Base-by-base conservation (phyloP, 331 rosid genomes). In the Spiraea crenata region DNA sequence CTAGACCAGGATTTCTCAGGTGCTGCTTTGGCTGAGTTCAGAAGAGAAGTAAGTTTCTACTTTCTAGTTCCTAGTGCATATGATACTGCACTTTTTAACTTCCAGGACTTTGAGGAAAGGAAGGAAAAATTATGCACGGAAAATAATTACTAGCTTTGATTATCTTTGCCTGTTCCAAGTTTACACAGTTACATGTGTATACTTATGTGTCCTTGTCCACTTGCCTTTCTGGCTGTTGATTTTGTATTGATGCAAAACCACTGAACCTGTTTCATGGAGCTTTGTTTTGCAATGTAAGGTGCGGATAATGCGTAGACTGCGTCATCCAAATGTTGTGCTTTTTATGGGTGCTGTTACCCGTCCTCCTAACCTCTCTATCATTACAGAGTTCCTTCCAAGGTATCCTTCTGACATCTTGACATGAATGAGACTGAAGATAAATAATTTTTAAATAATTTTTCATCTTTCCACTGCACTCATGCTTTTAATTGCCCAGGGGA, bases 281-380 rank as follows among this genome's bases (percentile, higher is more conserved):
- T 85, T 62, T 58, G 40, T 68, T 69, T 77, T 79, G 71, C 72
- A 55, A 74, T 71, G 64, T 76, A 76, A 95, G 99, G 98, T 95
- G 62, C 86, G 92, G 80, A 95, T 95, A 86, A 95, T 95, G 99
- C 96, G 97, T 14, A 89, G 93, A 57, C 79, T 95, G 74, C 98
- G 99, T 3, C 99, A 89, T 95, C 99, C 99, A 45, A 95, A 95
- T 72, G 84, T 95, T 74, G 97, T 95, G 78, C 96, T 95, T 65
- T 95, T 95, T 72, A 89, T 95, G 96, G 99, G 99, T 77, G 99
- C 99, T 55, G 96, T 95, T 80, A 95, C 98, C 46, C 97, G 98
- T 69, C 93, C 99, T 57, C 99, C 99, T 48, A 81, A 91, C 77
- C 99, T 95, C 70, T 95, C 99, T 56, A 95, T 95, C 75, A 86